Percentiles rank a stretch among this genome's conserved stretches.
These are phyloP conservation scores for Cercospora berteroae DNA, from an alignment of 2,329 filamentous ascomycete genomes.

Conservation along the genomic window DNA sequence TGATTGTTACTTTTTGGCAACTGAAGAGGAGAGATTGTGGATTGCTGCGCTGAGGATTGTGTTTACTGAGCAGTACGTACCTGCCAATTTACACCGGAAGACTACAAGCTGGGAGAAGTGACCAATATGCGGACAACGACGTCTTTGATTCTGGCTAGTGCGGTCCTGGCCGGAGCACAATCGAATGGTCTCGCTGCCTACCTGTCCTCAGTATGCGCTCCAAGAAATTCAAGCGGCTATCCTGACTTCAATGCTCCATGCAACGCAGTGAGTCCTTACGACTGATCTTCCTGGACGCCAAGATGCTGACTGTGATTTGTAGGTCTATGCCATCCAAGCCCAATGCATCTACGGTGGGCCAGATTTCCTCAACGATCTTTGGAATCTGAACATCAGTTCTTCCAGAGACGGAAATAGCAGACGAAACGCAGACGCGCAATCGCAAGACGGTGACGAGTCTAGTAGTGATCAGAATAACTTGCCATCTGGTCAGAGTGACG, in stretches of 20 bases:
- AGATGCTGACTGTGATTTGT: neutral
- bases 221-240: slow-evolving; percentile 22
- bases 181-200: slow-evolving; percentile 21
- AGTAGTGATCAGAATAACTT: neutral
- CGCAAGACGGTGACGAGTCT: neutral
- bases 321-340: slow-evolving; percentile 23
- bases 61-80: neutral
- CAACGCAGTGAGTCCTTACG: slow-evolving; percentile 20
- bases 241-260: slow-evolving; percentile 31
- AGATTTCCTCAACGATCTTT: slow-evolving; percentile 2
- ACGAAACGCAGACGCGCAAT: neutral
- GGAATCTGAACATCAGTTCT: neutral
- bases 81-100: neutral
- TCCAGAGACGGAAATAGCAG: neutral
- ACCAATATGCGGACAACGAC: neutral
- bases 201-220: slow-evolving; percentile 28
- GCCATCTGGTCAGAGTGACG: slow-evolving; percentile 19
- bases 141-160: neutral
- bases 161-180: neutral
- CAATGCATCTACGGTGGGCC: slow-evolving; percentile 28
- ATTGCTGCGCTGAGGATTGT: neutral
- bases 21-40: too few species aligned
- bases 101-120: neutral
- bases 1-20: neutral
- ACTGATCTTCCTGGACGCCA: neutral